phyloP scores from a whole-genome alignment of 495 filamentous ascomycete genomes.

The Sphaerosporella brunnea region DNA sequence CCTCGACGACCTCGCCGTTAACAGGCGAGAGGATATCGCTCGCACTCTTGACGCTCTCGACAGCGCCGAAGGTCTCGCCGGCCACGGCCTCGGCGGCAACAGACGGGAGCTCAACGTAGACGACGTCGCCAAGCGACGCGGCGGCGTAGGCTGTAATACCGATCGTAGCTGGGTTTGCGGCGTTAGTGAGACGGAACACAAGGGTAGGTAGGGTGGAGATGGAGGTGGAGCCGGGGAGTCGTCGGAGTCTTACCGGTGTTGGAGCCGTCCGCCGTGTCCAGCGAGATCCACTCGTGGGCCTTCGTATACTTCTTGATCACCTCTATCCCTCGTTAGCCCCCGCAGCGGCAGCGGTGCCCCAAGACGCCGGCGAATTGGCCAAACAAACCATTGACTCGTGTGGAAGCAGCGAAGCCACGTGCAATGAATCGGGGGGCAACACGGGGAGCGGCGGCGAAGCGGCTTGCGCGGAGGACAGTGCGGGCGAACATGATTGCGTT shows the following conservation, averaged over 20 bases:
- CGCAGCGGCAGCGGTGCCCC: too few relatives aligned
- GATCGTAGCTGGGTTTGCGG: slow-evolving; percentile 41
- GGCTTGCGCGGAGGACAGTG: too few relatives aligned
- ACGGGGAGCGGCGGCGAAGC: too few relatives aligned
- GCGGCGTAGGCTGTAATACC: slow-evolving; percentile 88
- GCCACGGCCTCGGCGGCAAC: slow-evolving; percentile 41
- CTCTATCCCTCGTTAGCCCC: too few relatives aligned
- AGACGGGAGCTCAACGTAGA: slow-evolving; percentile 83
- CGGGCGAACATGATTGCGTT: too few relatives aligned
- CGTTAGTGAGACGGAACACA: too few relatives aligned
- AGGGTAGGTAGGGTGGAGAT: too few relatives aligned
- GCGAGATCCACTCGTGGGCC: slow-evolving; percentile 95
- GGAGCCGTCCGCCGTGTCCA: slow-evolving; percentile 49
- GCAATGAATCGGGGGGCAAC: too few relatives aligned
- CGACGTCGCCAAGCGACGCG: slow-evolving; percentile 79
- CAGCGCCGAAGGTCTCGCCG: slow-evolving; percentile 74
- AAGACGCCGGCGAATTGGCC: too few relatives aligned
- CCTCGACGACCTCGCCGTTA: slow-evolving; percentile 49
- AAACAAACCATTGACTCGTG: too few relatives aligned
- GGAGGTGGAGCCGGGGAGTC: background rate
- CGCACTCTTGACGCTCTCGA: slow-evolving; percentile 95
- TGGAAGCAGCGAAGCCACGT: too few relatives aligned
- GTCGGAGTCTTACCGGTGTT: slow-evolving; percentile 27
- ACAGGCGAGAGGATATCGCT: slow-evolving; percentile 89
- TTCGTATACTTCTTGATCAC: slow-evolving; percentile 72